Conservation (phyloP, 202 grass and related monocot species). For the Zoysia matrella region DNA sequence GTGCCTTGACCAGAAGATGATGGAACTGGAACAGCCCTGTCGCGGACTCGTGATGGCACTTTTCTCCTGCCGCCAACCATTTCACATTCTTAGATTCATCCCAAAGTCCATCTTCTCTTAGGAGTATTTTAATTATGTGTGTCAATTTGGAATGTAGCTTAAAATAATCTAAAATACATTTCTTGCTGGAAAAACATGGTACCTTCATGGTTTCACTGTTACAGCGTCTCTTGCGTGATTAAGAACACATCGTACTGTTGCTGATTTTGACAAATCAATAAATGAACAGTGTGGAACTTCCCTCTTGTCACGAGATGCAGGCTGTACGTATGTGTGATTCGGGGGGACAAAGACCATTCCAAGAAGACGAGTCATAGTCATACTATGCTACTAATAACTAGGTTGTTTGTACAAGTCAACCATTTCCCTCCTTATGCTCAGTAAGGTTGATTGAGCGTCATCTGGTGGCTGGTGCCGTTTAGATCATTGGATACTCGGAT, state of each 20-base stretch:
- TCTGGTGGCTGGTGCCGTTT: background rate
- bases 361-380: background rate
- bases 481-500: background rate
- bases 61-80: too few relatives aligned
- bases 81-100: too few relatives aligned
- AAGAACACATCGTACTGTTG: background rate
- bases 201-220: background rate
- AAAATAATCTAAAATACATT: background rate
- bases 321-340: too few relatives aligned
- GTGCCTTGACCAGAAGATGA: too few relatives aligned
- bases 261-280: constrained; percentile 18
- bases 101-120: too few relatives aligned
- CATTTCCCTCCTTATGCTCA: background rate
- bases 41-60: too few relatives aligned
- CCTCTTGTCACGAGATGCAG: background rate
- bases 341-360: background rate
- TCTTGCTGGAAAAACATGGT: background rate
- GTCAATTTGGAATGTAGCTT: too few relatives aligned
- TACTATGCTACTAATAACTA: background rate
- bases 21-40: too few relatives aligned
- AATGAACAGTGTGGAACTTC: background rate
- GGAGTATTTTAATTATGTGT: too few relatives aligned
- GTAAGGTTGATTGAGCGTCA: background rate
- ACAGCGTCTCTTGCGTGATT: background rate
- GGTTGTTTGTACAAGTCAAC: background rate